Percentiles rank a stretch among this genome's conserved stretches.
phyloP scores from a whole-genome alignment of 2,329 filamentous ascomycete species.

The Pseudocercospora ulei region DNA sequence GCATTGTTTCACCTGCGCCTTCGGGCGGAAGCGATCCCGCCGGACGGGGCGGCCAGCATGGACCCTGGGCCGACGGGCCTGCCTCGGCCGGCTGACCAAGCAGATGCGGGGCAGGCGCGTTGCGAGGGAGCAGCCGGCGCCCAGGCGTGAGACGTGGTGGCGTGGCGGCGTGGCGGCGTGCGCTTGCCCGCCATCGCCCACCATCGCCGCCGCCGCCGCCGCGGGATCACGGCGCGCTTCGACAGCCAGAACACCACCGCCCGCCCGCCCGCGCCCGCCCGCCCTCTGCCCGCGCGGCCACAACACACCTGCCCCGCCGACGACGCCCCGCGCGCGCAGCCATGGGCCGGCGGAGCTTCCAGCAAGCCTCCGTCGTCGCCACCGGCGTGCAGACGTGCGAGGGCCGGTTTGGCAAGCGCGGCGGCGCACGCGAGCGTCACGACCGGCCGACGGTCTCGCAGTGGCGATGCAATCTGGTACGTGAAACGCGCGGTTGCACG shows the following conservation, averaged over 20 bases:
- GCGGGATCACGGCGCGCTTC: neutral
- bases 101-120: too few species aligned
- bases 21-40: neutral
- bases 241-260: neutral
- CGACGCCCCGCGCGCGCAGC: constrained; percentile 3
- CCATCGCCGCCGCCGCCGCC: too few species aligned
- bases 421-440: constrained; percentile 22
- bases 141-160: too few species aligned
- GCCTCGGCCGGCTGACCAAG: neutral
- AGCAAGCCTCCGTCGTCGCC: constrained; percentile 23
- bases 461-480: constrained; percentile 39
- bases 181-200: too few species aligned
- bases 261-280: too few species aligned
- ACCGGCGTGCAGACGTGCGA: constrained; percentile 24
- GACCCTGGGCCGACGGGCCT: neutral
- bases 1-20: constrained; percentile 18
- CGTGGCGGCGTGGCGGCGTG: too few species aligned
- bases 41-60: neutral
- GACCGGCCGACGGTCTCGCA: constrained; percentile 26
- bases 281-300: too few species aligned
- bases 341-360: constrained; percentile 21
- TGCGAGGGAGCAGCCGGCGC: too few species aligned
- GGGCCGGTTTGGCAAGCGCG: constrained; percentile 26
- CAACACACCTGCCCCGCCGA: constrained; percentile 1
- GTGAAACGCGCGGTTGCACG: constrained; percentile 13